These are phyloP conservation scores for Trichoderma aggressivum DNA, from an alignment of 2,329 filamentous ascomycete genomes.

Conservation along the genomic window DNA sequence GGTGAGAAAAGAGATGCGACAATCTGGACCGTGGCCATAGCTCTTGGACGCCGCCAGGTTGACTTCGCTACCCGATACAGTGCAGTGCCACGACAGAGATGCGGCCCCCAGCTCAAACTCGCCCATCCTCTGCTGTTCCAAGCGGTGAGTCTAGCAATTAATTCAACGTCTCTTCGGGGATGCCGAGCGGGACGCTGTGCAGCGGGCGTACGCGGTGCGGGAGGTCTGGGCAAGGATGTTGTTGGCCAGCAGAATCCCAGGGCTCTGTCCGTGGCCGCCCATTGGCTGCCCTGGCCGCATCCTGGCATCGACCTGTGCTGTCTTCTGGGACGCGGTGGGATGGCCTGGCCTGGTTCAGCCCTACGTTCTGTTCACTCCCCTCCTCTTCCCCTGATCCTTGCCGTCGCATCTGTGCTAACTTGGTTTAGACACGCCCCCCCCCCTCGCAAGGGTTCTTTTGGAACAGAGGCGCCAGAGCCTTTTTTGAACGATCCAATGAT, in stretches of 20 bases:
- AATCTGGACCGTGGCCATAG: constrained; percentile 6
- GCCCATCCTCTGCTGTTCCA: constrained; percentile 12
- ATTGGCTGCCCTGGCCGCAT: constrained; percentile 20
- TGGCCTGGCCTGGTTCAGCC: constrained; percentile 12
- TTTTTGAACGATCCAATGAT: constrained; percentile 9
- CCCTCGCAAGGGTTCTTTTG: constrained; percentile 11
- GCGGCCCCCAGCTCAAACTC: neutral
- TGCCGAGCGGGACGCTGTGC: constrained; percentile 20
- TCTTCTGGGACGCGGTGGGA: constrained; percentile 11
- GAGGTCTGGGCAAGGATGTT: constrained; percentile 11
- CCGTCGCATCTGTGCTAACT: constrained; percentile 6
- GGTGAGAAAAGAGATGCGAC: constrained; percentile 3
- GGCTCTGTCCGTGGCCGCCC: neutral
- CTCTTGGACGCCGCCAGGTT: neutral
- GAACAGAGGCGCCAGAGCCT: neutral
- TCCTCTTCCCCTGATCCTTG: neutral
- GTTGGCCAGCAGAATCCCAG: constrained; percentile 5
- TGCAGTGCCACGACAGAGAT: constrained; percentile 14
- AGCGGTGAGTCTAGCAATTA: constrained; percentile 20
- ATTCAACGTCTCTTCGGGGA: constrained; percentile 15
- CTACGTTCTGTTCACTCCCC: constrained; percentile 11
- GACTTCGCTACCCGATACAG: constrained; percentile 10
- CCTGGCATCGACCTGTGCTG: constrained; percentile 7
- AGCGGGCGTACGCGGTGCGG: constrained; percentile 18
- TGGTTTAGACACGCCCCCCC: constrained; percentile 1